phyloP scores from a whole-genome alignment of 2,329 filamentous ascomycete genomes.

The Chrysosporium keratinophilum region DNA sequence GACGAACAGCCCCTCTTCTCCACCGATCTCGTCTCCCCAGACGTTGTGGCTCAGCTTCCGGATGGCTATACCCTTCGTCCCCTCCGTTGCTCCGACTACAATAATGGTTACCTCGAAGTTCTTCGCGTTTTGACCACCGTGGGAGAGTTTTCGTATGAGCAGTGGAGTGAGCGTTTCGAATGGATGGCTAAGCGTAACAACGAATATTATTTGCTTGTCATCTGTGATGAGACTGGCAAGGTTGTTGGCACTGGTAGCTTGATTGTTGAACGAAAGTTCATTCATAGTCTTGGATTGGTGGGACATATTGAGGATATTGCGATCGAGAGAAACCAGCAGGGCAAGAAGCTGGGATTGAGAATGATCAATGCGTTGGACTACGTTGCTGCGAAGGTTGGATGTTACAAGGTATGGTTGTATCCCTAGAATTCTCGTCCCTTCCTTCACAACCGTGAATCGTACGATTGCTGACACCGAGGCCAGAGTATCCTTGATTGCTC shows the following conservation, averaged over 20 bases:
- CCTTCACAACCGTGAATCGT: constrained; percentile 3
- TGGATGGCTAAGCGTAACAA: constrained; percentile 66
- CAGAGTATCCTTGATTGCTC: constrained; percentile 92
- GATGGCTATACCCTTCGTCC: constrained; percentile 74
- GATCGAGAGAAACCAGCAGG: constrained; percentile 87
- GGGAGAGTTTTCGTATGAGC: constrained; percentile 66
- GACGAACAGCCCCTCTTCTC: constrained; percentile 61
- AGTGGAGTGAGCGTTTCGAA: constrained; percentile 70
- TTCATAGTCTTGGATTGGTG: constrained; percentile 46
- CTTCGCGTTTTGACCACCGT: constrained; percentile 86
- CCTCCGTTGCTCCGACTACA: constrained; percentile 66
- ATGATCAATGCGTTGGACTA: constrained; percentile 90
- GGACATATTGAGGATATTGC: constrained; percentile 98
- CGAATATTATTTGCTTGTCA: constrained; percentile 76
- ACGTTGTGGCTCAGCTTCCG: constrained; percentile 62
- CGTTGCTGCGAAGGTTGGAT: constrained; percentile 77
- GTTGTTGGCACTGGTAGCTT: constrained; percentile 87
- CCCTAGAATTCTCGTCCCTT: not conserved
- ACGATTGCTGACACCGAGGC: constrained; percentile 12
- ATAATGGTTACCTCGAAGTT: constrained; percentile 77
- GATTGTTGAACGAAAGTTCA: constrained; percentile 77
- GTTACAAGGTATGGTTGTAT: constrained; percentile 60
- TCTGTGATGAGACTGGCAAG: constrained; percentile 58
- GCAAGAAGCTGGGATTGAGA: constrained; percentile 86
- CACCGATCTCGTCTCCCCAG: constrained; percentile 62